Evolutionary conservation across 2,329 filamentous ascomycete genomes (phyloP).

Genomic region (Fonsecaea pugnacius): DNA sequence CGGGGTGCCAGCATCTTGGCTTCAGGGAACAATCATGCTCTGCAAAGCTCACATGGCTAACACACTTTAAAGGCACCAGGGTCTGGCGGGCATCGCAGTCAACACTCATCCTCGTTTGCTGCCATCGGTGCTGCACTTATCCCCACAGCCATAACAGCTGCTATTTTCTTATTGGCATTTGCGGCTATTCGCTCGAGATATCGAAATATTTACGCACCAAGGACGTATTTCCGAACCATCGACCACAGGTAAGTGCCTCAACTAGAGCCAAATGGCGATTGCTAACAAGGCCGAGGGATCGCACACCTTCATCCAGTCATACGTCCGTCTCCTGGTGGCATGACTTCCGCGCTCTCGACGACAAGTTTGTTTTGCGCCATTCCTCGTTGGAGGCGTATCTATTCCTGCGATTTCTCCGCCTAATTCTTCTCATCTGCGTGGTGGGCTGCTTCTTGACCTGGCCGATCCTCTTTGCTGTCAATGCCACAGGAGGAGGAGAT

Average conservation of each 20-base stretch:
- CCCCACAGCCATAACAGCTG: conserved; percentile 51
- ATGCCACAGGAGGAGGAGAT: conserved; percentile 76
- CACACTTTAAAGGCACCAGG: conserved; percentile 24
- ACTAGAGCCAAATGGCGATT: not conserved
- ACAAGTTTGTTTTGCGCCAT: conserved; percentile 84
- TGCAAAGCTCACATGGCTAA: conserved; percentile 3
- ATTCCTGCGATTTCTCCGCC: conserved; percentile 83
- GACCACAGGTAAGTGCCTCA: conserved; percentile 41
- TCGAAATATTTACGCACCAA: conserved; percentile 53
- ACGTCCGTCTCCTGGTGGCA: conserved; percentile 31
- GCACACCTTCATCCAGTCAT: conserved; percentile 36
- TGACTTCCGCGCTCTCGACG: conserved; percentile 61
- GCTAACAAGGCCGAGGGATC: conserved; percentile 27
- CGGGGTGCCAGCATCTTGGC: not conserved
- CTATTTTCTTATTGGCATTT: conserved; percentile 52
- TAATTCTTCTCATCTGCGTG: conserved; percentile 76
- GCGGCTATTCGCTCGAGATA: conserved; percentile 52
- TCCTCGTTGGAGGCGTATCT: conserved; percentile 90
- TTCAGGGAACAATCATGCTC: not conserved
- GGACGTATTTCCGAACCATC: conserved; percentile 41
- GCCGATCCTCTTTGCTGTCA: conserved; percentile 88
- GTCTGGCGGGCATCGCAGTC: conserved; percentile 31
- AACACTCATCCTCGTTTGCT: conserved; percentile 54
- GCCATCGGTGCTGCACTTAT: conserved; percentile 55
- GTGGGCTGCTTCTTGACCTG: conserved; percentile 82